Evolutionary conservation across 305 asterid species (phyloP), one percentile per base, ranked within the genome.

Genomic region (Rubia occidens): DNA sequence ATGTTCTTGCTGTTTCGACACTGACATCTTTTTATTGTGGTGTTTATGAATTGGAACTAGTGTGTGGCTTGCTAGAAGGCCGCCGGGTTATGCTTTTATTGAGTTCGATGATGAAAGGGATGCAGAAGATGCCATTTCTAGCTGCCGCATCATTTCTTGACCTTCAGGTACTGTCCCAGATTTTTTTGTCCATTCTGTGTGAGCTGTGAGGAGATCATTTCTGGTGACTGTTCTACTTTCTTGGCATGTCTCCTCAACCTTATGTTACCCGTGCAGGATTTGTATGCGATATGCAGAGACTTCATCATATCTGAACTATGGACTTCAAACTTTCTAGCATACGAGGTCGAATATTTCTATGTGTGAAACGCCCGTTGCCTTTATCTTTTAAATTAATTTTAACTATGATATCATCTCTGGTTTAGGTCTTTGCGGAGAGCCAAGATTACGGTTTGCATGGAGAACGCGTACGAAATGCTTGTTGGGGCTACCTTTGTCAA

Each of bases 401-500:
- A 47, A 54, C 79, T 71, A 45, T 71, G 21, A 24, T 54, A 60
- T 21, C 60, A 66, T 63, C 70, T 55, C 60, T 24, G 9, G 35
- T 80, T 39, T 78, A 94, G 99, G 95, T 94, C 72, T 94, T 94
- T 70, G 99, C 99, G 60, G 99, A 94, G 86, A 86, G 88, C 81
- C 99, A 94, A 81, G 99, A 94, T 83, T 94, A 90, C 75, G 99
- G 99, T 53, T 74, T 80, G 32, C 93, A 94, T 76, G 99, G 99
- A 66, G 97, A 94, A 74, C 96, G 96, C 67, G 99, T 94, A 58
- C 86, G 97, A 85, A 94, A 81, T 86, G 97, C 99, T 77, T 94
- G 97, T 77, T 94, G 99, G 99, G 99, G 97, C 73, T 94, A 91
- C 85, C 92, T 94, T 65, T 94, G 99, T 82, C 99, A 90, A 83